Evolutionary conservation across 2,329 filamentous ascomycete species (phyloP).

Genomic region (Catunica adiposa): DNA sequence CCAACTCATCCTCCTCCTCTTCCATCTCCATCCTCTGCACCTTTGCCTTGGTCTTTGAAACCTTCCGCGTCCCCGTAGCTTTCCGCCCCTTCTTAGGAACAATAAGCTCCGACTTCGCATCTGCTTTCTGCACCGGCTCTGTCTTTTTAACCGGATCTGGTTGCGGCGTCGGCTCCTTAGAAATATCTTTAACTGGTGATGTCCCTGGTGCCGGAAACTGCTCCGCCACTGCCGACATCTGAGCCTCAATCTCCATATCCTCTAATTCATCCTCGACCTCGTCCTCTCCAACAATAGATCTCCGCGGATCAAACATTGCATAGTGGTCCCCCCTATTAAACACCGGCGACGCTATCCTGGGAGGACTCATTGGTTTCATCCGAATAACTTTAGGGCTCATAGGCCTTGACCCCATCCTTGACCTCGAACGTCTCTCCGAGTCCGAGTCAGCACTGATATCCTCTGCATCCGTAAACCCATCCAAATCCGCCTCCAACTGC

Average conservation of each 20-base stretch:
- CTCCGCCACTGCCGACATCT: slow-evolving; percentile 17
- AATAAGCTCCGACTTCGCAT: slow-evolving; percentile 18
- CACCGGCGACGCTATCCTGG: no score
- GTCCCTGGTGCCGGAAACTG: slow-evolving; percentile 1
- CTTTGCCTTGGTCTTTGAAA: slow-evolving; percentile 35
- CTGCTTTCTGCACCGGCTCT: slow-evolving; percentile 11
- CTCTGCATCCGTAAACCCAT: slow-evolving; percentile 38
- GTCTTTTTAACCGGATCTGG: not conserved
- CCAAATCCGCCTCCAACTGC: slow-evolving; percentile 48
- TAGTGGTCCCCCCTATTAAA: slow-evolving; percentile 26
- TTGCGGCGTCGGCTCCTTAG: not conserved
- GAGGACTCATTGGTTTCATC: not conserved
- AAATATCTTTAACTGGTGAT: slow-evolving; percentile 15
- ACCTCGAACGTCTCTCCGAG: slow-evolving; percentile 22
- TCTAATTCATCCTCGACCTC: slow-evolving; percentile 35
- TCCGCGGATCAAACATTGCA: slow-evolving; percentile 36
- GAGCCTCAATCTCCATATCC: slow-evolving; percentile 34
- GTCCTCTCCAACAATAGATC: slow-evolving; percentile 28
- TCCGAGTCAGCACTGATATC: slow-evolving; percentile 31
- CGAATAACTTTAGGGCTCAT: slow-evolving; percentile 4
- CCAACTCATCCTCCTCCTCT: slow-evolving; percentile 20
- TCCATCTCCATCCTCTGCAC: slow-evolving; percentile 10
- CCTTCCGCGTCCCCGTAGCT: slow-evolving; percentile 30
- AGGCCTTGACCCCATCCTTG: not conserved
- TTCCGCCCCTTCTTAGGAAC: slow-evolving; percentile 40